Conservation (phyloP, 768 basidiomycete genomes). For the Panus rudis region DNA sequence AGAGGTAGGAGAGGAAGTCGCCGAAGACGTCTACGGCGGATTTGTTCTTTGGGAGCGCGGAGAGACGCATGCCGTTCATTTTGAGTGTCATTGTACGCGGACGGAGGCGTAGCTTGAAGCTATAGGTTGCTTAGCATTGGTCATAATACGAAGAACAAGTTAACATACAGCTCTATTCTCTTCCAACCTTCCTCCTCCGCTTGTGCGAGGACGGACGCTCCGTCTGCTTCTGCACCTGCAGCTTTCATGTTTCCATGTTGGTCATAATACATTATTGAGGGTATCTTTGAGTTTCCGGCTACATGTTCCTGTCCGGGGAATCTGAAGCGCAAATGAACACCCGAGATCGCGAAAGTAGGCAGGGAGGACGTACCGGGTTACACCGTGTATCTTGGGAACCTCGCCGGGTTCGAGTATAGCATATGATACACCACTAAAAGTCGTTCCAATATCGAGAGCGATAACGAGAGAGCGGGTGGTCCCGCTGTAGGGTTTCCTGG, state of each 20-base stretch:
- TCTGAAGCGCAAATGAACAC: constrained; percentile 27
- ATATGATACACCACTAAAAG: constrained; percentile 79
- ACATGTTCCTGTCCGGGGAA: constrained; percentile 85
- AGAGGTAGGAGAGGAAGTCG: constrained; percentile 72
- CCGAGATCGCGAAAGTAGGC: constrained; percentile 10
- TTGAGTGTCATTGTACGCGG: constrained; percentile 73
- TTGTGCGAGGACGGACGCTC: constrained; percentile 44
- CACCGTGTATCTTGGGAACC: constrained; percentile 74
- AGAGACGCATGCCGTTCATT: constrained; percentile 80
- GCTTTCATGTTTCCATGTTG: constrained; percentile 55
- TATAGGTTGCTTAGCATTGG: constrained; percentile 20
- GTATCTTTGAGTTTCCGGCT: constrained; percentile 79
- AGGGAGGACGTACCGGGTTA: constrained; percentile 66
- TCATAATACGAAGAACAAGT: constrained; percentile 1
- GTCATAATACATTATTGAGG: constrained; percentile 72
- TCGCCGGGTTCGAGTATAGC: constrained; percentile 78
- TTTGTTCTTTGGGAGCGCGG: constrained; percentile 58
- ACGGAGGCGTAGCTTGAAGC: constrained; percentile 75
- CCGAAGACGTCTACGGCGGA: constrained; percentile 70
- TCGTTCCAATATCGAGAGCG: constrained; percentile 78
- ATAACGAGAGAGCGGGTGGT: constrained; percentile 59
- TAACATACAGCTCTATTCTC: constrained; percentile 64
- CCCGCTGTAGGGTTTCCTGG: constrained; percentile 70
- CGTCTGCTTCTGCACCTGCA: constrained; percentile 75
- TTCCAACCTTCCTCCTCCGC: constrained; percentile 78